Evolutionary conservation across 768 basidiomycete species (phyloP).

Genomic region (Suillus lakei): DNA sequence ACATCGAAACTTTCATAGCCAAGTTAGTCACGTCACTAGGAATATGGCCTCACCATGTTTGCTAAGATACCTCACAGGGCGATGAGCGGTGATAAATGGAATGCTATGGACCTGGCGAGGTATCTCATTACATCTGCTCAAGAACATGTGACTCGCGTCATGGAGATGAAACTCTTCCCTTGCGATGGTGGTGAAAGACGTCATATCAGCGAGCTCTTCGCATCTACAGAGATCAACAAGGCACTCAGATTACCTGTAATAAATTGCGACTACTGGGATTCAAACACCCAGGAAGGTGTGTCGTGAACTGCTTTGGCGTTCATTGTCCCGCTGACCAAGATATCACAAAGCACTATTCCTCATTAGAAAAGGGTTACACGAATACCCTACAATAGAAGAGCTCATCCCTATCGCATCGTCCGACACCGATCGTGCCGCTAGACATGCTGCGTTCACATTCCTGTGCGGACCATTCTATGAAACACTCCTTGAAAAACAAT

Average conservation of each 20-base stretch:
- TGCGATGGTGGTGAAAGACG: background rate
- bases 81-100: background rate
- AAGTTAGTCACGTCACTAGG: background rate
- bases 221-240: background rate
- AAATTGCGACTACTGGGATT: background rate
- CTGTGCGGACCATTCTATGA: background rate
- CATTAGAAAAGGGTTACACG: background rate
- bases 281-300: background rate
- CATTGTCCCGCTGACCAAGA: background rate
- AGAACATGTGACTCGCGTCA: background rate
- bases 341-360: background rate
- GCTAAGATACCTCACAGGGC: background rate
- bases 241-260: background rate
- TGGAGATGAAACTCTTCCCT: background rate
- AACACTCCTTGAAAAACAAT: background rate
- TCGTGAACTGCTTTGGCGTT: background rate
- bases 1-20: background rate
- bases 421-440: conserved; percentile 42
- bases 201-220: background rate
- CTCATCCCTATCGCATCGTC: background rate
- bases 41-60: background rate
- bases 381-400: background rate
- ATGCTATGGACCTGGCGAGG: background rate
- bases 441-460: conserved; percentile 68
- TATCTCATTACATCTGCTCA: background rate